Conservation (phyloP, 2,329 filamentous ascomycete genomes). For the Epichloe festucae region DNA sequence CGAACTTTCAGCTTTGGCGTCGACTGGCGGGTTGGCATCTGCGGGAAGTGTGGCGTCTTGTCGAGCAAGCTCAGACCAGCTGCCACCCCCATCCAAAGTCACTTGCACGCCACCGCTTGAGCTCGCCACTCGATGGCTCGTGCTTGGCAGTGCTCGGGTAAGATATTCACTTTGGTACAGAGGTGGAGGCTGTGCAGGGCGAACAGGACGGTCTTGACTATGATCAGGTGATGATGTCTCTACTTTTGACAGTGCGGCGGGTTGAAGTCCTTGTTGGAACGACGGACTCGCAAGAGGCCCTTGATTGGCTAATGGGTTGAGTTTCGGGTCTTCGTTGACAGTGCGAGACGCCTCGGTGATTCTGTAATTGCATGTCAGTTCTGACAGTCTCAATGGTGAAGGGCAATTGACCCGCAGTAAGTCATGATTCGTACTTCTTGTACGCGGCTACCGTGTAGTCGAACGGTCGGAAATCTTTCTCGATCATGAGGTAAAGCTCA, state of each 20-base stretch:
- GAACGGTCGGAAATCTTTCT: slow-evolving; percentile 85
- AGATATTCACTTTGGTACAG: slow-evolving; percentile 35
- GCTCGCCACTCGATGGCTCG: slow-evolving; percentile 57
- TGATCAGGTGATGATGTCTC: slow-evolving; percentile 16
- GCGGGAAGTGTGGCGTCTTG: slow-evolving; percentile 64
- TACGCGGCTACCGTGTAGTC: slow-evolving; percentile 83
- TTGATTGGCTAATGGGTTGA: slow-evolving; percentile 3
- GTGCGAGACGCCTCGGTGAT: slow-evolving; percentile 21
- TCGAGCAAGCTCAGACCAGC: slow-evolving; percentile 82
- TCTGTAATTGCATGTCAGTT: slow-evolving; percentile 17
- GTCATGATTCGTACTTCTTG: slow-evolving; percentile 43
- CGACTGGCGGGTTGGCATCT: slow-evolving; percentile 45
- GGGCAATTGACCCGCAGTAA: too few species aligned
- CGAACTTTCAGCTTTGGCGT: slow-evolving; percentile 42
- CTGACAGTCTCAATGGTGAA: not conserved
- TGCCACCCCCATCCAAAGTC: slow-evolving; percentile 76
- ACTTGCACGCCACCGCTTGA: slow-evolving; percentile 80
- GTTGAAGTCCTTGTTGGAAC: slow-evolving; percentile 3
- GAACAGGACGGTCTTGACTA: slow-evolving; percentile 13
- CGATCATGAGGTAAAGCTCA: slow-evolving; percentile 86
- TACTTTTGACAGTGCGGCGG: slow-evolving; percentile 4
- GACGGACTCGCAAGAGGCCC: slow-evolving; percentile 17
- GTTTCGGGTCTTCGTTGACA: slow-evolving; percentile 8
- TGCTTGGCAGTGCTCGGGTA: slow-evolving; percentile 35
- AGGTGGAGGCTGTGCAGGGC: slow-evolving; percentile 26